Base-by-base conservation (phyloP, 148 eudicot genomes). In the Amaranthus palmeri region DNA sequence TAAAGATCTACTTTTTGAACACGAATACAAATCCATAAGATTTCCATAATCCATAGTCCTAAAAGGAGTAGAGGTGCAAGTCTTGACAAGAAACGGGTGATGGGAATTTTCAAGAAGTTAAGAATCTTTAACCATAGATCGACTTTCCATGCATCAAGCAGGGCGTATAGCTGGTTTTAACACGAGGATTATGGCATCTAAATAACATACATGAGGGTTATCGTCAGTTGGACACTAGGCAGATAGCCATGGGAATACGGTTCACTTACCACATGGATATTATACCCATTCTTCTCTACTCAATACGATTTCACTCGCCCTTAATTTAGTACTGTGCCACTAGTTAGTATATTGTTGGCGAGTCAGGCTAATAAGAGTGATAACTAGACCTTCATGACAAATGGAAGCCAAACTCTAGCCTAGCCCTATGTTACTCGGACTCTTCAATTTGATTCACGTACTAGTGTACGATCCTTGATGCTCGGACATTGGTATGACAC, bases 1-100 rank as follows among this genome's bases (percentile, higher is more conserved):
- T 51, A 12, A 10, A n/a, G 25, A 47, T 8, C 68, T n/a, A 17
- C 54, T 15, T 41, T 72, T 60, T 11, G 13, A 71, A 18, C 18
- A 57, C 17, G 40, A 10, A 54, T 13, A 51, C 8, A n/a, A 54
- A 7, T 36, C 10, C 41, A 60, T 61, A 61, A 17, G 17, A n/a
- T 50, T 48, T 40, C 18, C 58, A 10, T 62, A 57, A 61, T 63
- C 18, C 58, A 10, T 62, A 57, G 61, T 63, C 45, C 9, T 65
- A 10, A 41, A 36, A 56, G 15, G 7, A 2, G 36, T 56, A 58
- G 4, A 15, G 17, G 43, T 58, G 11, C 61, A 18, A 58, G 5
- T 15, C 61, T 58, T 58, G 8, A 8, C 3, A 11, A 25, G 61
- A 36, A 11, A 3, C 41, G 12, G 11, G 58, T 15, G 15, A 18